Conservation (phyloP, 768 basidiomycete genomes). For the Leccinum subtestaceum region DNA sequence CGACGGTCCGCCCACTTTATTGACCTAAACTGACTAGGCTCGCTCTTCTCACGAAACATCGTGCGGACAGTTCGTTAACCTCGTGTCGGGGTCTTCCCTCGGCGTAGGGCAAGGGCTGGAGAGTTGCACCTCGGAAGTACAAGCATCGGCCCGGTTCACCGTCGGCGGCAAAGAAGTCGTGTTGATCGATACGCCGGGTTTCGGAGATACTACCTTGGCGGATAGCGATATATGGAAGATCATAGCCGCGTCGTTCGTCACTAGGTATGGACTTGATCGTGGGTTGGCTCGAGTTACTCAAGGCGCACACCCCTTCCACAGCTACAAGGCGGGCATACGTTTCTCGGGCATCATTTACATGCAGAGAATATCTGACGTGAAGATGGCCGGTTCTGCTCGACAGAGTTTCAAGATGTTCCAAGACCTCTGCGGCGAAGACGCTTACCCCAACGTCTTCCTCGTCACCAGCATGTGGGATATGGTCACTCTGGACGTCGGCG, state of each 20-base stretch:
- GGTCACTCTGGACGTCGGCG: slow-evolving; percentile 33
- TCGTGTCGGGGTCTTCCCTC: slow-evolving; percentile 27
- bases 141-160: slow-evolving; percentile 24
- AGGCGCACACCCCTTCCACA: background rate
- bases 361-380: slow-evolving; percentile 49
- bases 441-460: slow-evolving; percentile 46
- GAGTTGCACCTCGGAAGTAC: slow-evolving; percentile 35
- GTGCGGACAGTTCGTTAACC: slow-evolving; percentile 34
- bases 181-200: slow-evolving; percentile 63
- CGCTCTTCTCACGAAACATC: background rate
- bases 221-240: slow-evolving; percentile 50
- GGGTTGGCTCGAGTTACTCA: background rate
- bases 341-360: slow-evolving; percentile 50
- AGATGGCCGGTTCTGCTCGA: slow-evolving; percentile 44
- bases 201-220: slow-evolving; percentile 49
- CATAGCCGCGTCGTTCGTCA: slow-evolving; percentile 41
- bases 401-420: slow-evolving; percentile 50
- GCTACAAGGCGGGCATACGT: slow-evolving; percentile 26
- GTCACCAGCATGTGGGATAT: slow-evolving; percentile 53
- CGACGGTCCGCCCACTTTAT: slow-evolving; percentile 24
- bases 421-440: slow-evolving; percentile 47
- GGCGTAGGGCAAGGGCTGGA: slow-evolving; percentile 32
- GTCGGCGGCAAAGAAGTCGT: slow-evolving; percentile 36
- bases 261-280: slow-evolving; percentile 16
- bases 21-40: background rate